Percentiles rank a stretch among this genome's conserved stretches.
These are phyloP conservation scores for Arabidopsis arenosa DNA, from an alignment of 345 rosid species.

Conservation along the genomic window DNA sequence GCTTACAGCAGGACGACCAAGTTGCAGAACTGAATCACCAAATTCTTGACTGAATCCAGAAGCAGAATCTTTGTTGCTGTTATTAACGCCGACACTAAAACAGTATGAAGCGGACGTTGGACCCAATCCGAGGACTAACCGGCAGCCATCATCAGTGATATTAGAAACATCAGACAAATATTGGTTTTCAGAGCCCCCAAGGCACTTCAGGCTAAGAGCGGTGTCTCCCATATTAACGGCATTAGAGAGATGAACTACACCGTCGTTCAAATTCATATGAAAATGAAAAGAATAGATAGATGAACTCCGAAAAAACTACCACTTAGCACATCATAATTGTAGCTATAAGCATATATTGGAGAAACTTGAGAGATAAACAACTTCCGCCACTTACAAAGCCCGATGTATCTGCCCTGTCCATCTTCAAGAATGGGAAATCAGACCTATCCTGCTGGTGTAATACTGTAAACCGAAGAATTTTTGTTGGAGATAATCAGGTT, in stretches of 20 bases:
- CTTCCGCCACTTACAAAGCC: constrained; percentile 86
- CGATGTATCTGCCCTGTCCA: constrained; percentile 80
- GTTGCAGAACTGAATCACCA: constrained; percentile 64
- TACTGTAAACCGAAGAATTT: constrained; percentile 4
- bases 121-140: constrained; percentile 88
- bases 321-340: constrained; percentile 42
- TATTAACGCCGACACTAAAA: constrained; percentile 17
- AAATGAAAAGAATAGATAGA: too few relatives aligned
- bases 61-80: constrained; percentile 45
- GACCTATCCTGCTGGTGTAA: constrained; percentile 11
- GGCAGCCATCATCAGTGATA: constrained; percentile 73
- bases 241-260: constrained; percentile 44
- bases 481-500: constrained; percentile 5
- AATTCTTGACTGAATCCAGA: constrained; percentile 46
- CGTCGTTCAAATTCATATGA: constrained; percentile 62
- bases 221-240: constrained; percentile 58
- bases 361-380: constrained; percentile 30
- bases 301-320: constrained; percentile 6
- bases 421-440: constrained; percentile 43
- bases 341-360: constrained; percentile 35
- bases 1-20: constrained; percentile 66
- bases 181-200: constrained; percentile 43
- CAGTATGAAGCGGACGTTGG: constrained; percentile 70
- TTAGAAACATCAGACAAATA: constrained; percentile 47
- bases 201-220: constrained; percentile 63